Conservation (phyloP, 2,329 filamentous ascomycete genomes). For the Hypoxylon sp. region DNA sequence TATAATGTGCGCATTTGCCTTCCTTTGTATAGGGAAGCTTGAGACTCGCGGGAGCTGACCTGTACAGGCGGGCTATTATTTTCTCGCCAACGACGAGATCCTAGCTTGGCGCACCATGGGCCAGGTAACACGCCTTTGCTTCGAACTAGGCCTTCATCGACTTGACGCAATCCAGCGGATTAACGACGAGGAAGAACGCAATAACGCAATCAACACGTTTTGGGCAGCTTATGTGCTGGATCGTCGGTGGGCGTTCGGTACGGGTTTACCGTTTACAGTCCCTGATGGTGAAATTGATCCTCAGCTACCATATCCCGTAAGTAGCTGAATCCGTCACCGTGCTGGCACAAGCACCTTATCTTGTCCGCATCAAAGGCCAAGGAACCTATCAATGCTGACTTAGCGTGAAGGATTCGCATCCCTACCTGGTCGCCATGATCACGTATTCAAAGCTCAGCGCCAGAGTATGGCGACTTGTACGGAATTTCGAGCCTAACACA, state of each 20-base stretch:
- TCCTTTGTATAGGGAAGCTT: not conserved
- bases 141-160: conserved; percentile 87
- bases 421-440: conserved; percentile 88
- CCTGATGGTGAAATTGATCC: conserved; percentile 90
- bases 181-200: conserved; percentile 76
- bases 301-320: conserved; percentile 82
- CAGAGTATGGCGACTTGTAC: conserved; percentile 87
- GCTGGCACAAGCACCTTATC: not conserved
- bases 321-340: conserved; percentile 49
- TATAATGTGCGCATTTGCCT: not conserved
- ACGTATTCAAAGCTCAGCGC: conserved; percentile 85
- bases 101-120: conserved; percentile 91
- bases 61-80: conserved; percentile 76
- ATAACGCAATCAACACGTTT: conserved; percentile 79
- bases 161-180: conserved; percentile 80
- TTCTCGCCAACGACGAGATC: conserved; percentile 87
- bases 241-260: conserved; percentile 89
- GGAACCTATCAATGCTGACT: conserved; percentile 41
- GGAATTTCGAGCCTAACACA: conserved; percentile 74
- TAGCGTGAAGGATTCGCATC: conserved; percentile 64
- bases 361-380: not conserved
- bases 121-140: conserved; percentile 82
- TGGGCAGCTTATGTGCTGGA: conserved; percentile 92
- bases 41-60: conserved; percentile 32
- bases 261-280: conserved; percentile 86